Evolutionary conservation across 1,139 yeast genomes (phyloP).

Genomic region (Sugiyamaella castrensis): DNA sequence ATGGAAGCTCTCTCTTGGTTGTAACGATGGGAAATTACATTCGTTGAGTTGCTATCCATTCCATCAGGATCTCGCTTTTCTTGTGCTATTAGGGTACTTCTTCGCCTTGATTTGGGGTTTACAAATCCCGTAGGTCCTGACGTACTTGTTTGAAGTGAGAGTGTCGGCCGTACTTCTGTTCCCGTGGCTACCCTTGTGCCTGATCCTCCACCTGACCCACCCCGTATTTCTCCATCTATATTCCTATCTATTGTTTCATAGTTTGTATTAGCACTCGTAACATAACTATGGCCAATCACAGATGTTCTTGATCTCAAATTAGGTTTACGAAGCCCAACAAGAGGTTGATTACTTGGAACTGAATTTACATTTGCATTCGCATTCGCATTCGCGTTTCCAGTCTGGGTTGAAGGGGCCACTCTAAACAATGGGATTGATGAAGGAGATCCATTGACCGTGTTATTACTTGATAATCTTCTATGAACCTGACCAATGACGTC

Average conservation of each 20-base stretch:
- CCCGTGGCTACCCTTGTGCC: no score
- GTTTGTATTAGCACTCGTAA: neutral
- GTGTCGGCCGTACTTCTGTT: no score
- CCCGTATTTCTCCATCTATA: no score
- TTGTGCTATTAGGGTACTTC: conserved; percentile 9
- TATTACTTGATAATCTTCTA: conserved; percentile 20
- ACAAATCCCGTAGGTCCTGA: conserved; percentile 13
- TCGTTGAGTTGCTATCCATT: neutral
- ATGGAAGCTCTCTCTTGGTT: no score
- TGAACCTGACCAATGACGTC: conserved; percentile 28
- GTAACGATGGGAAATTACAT: no score
- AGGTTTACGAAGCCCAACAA: neutral
- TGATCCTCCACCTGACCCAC: no score
- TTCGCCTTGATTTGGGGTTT: conserved; percentile 22
- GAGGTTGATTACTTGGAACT: no score
- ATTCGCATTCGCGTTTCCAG: no score
- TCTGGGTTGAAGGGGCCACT: neutral
- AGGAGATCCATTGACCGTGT: conserved; percentile 7
- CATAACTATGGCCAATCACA: neutral
- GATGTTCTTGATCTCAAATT: conserved; percentile 10
- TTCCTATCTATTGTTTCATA: no score
- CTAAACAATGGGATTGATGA: conserved; percentile 23
- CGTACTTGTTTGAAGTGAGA: neutral
- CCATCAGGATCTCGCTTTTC: neutral
- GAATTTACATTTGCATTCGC: no score